A percentile compares a stretch with the other conserved stretches of the same genome.
Evolutionary conservation across 1,139 yeast genomes (phyloP).

Genomic region (Blastobotrys apis): DNA sequence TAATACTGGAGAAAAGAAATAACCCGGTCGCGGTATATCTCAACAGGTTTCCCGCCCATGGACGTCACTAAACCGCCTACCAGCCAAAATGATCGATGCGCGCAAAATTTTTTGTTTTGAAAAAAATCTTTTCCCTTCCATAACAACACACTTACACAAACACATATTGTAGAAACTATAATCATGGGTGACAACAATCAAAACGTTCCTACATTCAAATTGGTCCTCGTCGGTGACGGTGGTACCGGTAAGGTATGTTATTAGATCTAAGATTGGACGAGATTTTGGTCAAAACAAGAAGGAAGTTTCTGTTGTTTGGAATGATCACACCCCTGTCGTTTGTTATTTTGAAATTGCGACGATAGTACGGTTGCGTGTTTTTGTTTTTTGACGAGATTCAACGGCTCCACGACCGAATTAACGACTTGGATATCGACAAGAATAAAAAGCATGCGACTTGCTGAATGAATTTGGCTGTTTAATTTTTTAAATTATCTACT

Average conservation of each 20-base stretch:
- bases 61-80: too few relatives aligned
- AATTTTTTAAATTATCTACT: too few relatives aligned
- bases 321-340: neutral
- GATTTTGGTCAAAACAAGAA: neutral
- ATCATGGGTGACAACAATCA: slow-evolving; percentile 18
- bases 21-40: too few relatives aligned
- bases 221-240: slow-evolving; percentile 98
- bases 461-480: too few relatives aligned
- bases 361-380: neutral
- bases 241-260: slow-evolving; percentile 90
- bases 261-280: neutral
- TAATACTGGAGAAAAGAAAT: too few relatives aligned
- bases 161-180: slow-evolving; percentile 7
- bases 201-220: slow-evolving; percentile 90
- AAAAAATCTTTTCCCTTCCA: slow-evolving; percentile 2
- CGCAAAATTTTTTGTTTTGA: slow-evolving; percentile 7
- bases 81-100: too few relatives aligned
- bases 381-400: too few relatives aligned
- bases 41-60: too few relatives aligned
- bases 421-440: neutral
- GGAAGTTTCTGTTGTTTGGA: neutral
- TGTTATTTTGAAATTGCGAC: neutral
- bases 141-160: neutral
- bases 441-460: too few relatives aligned
- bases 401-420: neutral